Evolutionary conservation across 805 yeast species (phyloP), one percentile per base, ranked within the genome.

Genomic region (Monosporozyma yasuniensis): DNA sequence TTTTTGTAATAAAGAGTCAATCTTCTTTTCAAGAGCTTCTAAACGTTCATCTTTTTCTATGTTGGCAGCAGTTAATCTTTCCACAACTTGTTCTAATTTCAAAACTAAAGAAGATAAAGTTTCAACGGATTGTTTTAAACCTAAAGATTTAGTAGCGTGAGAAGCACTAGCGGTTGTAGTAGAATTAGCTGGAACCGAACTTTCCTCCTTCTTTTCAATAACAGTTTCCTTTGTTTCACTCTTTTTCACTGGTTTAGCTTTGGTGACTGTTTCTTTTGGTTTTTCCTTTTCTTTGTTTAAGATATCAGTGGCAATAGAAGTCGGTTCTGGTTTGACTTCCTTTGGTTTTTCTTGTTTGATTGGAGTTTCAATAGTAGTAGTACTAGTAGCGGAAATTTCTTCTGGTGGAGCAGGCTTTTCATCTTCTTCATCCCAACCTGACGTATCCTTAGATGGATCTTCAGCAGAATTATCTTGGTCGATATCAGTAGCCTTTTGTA

Each of bases 41-140:
- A 86, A 66, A 61, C 79, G 79, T 41, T 71, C 80, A 60, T 85
- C 91, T 61, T 84, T 85, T 32, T 78, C 83, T n/a, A 74, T 54
- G 49, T 79, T 82, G 3, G 82, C 71, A 16, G 72, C 70, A 8
- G 74, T 70, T 51, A 86, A 70, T 49, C 67, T 73, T 10, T 71
- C 59, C 43, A 86, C 76, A 42, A 81, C 78, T 0, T 67, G 49
- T 61, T 85, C 89, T 44, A 86, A 72, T 27, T 73, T 70, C 2
- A 71, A 69, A 19, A 83, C 88, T 32, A 86, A 65, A 2, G 68
- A 51, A 4, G 84, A 79, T 49, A 86, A 70, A 54, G 77, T 82
- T 55, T 83, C 91, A 30, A 85, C 82, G 1, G 88, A 80, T 9
- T 79, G 83, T 59, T 83, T 83, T 52, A 86, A 72, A 0, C 89